A percentile compares a stretch with the other conserved stretches of the same genome.
Evolutionary conservation across 306 rosid genomes (phyloP).

Genomic region (Quercus engelmannii): DNA sequence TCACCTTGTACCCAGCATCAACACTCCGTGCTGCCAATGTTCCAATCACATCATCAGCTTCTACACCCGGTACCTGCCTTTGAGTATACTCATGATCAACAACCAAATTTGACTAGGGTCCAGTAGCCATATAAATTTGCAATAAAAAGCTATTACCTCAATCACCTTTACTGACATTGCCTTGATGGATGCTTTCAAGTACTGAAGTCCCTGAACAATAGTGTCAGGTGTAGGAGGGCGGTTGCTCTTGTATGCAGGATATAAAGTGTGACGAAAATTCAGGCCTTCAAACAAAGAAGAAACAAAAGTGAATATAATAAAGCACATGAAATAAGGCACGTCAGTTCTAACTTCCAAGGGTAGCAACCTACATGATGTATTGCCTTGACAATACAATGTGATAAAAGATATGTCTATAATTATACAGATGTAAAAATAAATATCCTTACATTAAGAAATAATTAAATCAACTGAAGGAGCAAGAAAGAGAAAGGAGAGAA

Average conservation of each 20-base stretch:
- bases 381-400: neutral
- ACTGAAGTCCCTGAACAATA: slow-evolving; percentile 94
- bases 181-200: slow-evolving; percentile 90
- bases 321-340: neutral
- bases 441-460: neutral
- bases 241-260: slow-evolving; percentile 89
- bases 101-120: slow-evolving; percentile 9
- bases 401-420: neutral
- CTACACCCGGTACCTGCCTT: slow-evolving; percentile 92
- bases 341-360: neutral
- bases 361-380: neutral
- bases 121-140: slow-evolving; percentile 11
- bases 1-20: slow-evolving; percentile 89
- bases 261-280: slow-evolving; percentile 84
- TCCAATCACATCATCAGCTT: slow-evolving; percentile 98
- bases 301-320: slow-evolving; percentile 7
- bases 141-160: slow-evolving; percentile 57
- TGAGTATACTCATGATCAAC: slow-evolving; percentile 24
- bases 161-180: slow-evolving; percentile 89
- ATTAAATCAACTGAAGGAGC: neutral
- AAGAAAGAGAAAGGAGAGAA: neutral
- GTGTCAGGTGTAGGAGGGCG: slow-evolving; percentile 98
- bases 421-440: neutral
- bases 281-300: slow-evolving; percentile 52
- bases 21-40: slow-evolving; percentile 84